A percentile compares a stretch with the other conserved stretches of the same genome.
phyloP scores from a whole-genome alignment of 2,329 filamentous ascomycete species.

The Dryadomyces quercus-mongolicae region DNA sequence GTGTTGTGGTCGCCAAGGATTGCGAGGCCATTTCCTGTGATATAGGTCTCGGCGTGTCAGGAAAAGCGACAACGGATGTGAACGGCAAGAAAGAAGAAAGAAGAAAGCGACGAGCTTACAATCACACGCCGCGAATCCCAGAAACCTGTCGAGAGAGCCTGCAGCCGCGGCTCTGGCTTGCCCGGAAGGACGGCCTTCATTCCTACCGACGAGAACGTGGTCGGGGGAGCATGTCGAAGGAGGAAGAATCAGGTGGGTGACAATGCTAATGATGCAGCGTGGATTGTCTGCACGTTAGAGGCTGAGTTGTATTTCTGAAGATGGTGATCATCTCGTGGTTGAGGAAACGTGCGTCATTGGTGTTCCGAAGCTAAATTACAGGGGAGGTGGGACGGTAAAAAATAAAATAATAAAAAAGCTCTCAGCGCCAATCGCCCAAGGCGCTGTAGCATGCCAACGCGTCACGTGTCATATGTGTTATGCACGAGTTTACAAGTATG shows the following conservation, averaged over 20 bases:
- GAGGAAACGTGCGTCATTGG: not conserved
- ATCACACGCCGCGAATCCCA: constrained; percentile 27
- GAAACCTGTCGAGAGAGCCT: constrained; percentile 33
- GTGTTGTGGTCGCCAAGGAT: constrained; percentile 64
- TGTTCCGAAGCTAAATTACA: not conserved
- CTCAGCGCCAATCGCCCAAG: too few relatives aligned
- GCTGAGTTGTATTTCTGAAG: not conserved
- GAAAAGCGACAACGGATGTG: not conserved
- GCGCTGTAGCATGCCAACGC: too few relatives aligned
- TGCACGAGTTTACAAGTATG: too few relatives aligned
- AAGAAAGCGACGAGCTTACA: constrained; percentile 12
- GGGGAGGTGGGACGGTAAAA: too few relatives aligned
- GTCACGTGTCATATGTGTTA: too few relatives aligned
- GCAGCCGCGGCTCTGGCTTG: constrained; percentile 33
- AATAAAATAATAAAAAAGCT: too few relatives aligned
- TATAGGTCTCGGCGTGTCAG: constrained; percentile 53
- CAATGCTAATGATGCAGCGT: not conserved
- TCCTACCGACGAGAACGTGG: constrained; percentile 14
- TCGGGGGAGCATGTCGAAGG: constrained; percentile 10
- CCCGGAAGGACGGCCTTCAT: constrained; percentile 37
- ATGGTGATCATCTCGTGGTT: not conserved
- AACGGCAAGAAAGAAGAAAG: not conserved
- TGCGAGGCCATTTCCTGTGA: constrained; percentile 78
- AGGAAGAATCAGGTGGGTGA: not conserved
- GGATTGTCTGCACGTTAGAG: too few relatives aligned